phyloP scores from a whole-genome alignment of 2,329 filamentous ascomycete species.

The Metarhizium sp. region DNA sequence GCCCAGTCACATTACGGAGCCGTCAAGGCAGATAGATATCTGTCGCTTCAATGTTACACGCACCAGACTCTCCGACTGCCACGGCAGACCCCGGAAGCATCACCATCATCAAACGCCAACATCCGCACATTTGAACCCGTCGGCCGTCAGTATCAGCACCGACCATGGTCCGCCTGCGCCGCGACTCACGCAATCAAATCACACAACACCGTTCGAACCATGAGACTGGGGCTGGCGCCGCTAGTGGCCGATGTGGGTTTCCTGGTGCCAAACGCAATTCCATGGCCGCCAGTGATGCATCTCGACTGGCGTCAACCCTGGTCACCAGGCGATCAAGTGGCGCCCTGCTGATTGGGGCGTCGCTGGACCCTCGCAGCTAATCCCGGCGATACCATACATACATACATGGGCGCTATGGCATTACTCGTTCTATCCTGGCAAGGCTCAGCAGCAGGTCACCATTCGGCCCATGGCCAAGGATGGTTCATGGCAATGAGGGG shows the following conservation, averaged over 20 bases:
- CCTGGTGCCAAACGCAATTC: slow-evolving; percentile 5
- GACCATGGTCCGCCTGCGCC: background rate
- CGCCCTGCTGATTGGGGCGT: slow-evolving; percentile 6
- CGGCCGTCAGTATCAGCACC: too few species aligned
- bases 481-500: background rate
- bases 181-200: background rate
- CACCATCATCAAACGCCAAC: background rate
- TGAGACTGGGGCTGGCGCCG: background rate
- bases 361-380: background rate
- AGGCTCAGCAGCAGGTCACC: background rate
- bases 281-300: slow-evolving; percentile 1
- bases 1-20: too few species aligned
- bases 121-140: background rate
- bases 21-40: too few species aligned
- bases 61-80: too few species aligned
- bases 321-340: slow-evolving; percentile 5
- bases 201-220: background rate
- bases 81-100: background rate
- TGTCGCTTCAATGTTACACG: too few species aligned
- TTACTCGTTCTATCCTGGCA: background rate
- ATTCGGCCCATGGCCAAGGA: background rate
- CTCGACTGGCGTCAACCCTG: slow-evolving; percentile 1
- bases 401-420: background rate
- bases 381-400: background rate
- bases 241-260: slow-evolving; percentile 3